Conservation (phyloP, 2,329 filamentous ascomycete species). For the Pseudopyrenochaeta lycopersici region DNA sequence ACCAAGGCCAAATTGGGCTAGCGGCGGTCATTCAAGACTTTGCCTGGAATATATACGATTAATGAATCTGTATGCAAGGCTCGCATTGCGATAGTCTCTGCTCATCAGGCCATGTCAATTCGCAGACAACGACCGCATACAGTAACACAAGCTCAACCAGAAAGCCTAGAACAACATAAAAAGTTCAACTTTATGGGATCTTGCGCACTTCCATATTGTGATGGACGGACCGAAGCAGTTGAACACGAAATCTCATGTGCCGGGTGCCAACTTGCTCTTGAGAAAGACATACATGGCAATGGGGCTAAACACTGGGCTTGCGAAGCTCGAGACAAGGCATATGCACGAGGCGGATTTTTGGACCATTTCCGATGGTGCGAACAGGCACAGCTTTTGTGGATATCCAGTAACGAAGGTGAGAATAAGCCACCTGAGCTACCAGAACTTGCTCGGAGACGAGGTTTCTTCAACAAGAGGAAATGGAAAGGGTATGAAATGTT, state of each 20-base stretch:
- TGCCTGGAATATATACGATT: slow-evolving; percentile 37
- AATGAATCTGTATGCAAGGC: slow-evolving; percentile 12
- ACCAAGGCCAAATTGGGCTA: no score
- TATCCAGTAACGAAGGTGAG: neutral
- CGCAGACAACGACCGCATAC: no score
- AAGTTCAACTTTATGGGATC: slow-evolving; percentile 32
- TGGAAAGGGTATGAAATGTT: neutral
- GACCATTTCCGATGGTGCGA: slow-evolving; percentile 49
- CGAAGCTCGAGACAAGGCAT: slow-evolving; percentile 15
- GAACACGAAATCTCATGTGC: slow-evolving; percentile 45
- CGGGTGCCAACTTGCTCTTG: slow-evolving; percentile 15
- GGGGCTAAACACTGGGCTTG: slow-evolving; percentile 15
- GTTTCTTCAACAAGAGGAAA: neutral
- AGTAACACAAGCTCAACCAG: no score
- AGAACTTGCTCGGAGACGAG: no score
- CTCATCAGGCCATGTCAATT: neutral
- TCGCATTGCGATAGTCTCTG: neutral
- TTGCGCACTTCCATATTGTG: slow-evolving; percentile 40
- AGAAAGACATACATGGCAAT: slow-evolving; percentile 22
- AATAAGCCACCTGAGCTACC: neutral
- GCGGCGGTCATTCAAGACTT: slow-evolving; percentile 42
- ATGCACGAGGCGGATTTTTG: slow-evolving; percentile 42
- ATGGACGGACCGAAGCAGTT: slow-evolving; percentile 29
- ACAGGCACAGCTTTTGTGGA: slow-evolving; percentile 39
- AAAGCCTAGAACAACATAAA: no score